Conservation (phyloP, 257 asterid species). For the Scutellaria minor region DNA sequence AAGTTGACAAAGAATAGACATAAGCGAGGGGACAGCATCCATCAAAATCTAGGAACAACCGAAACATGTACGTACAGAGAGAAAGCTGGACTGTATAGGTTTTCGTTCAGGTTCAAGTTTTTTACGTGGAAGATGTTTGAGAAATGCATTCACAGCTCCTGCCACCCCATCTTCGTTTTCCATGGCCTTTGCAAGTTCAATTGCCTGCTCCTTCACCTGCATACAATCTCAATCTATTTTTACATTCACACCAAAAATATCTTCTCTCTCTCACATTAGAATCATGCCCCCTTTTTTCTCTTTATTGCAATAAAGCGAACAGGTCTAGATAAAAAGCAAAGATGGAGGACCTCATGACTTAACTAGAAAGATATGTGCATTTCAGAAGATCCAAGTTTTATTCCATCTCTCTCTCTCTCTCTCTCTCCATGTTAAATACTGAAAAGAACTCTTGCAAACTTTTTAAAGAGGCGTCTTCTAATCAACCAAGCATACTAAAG, state of each 20-base stretch:
- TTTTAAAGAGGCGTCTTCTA: not conserved
- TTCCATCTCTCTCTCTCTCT: not conserved
- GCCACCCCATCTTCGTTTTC: slow-evolving; percentile 91
- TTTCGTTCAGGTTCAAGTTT: slow-evolving; percentile 50
- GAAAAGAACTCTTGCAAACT: not conserved
- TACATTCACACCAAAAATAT: not conserved
- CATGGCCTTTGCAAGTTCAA: slow-evolving; percentile 88
- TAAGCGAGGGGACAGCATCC: not conserved
- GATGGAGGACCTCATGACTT: not conserved
- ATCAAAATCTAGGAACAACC: slow-evolving; percentile 66
- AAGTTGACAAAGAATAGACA: not conserved
- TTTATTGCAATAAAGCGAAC: not conserved
- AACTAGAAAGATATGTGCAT: not conserved
- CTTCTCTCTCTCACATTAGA: not conserved
- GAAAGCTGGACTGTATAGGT: slow-evolving; percentile 52
- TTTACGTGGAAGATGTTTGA: slow-evolving; percentile 78
- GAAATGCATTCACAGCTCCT: slow-evolving; percentile 93
- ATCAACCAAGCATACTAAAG: not conserved
- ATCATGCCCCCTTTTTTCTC: too few relatives aligned
- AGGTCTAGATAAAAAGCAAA: not conserved
- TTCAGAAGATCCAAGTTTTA: slow-evolving; percentile 8
- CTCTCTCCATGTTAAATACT: not conserved
- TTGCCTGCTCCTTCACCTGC: slow-evolving; percentile 90
- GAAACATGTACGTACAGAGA: slow-evolving; percentile 77
- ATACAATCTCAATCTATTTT: slow-evolving; percentile 29